These are phyloP conservation scores for Pseudozyma pruni DNA, from an alignment of 1,284 basidiomycete species.

Conservation along the genomic window DNA sequence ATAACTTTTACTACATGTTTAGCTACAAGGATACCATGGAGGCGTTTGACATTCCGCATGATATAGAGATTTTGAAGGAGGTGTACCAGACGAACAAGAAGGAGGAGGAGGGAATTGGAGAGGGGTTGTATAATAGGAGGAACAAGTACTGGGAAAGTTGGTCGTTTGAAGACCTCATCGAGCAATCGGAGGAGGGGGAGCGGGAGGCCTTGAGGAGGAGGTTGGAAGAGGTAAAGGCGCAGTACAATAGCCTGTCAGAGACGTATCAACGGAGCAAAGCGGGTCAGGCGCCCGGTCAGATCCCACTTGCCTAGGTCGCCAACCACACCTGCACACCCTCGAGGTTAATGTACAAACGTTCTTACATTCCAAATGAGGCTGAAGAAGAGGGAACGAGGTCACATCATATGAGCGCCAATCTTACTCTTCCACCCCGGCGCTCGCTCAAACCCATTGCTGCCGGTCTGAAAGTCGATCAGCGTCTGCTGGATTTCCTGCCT, in stretches of 20 bases:
- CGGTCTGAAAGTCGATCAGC: conserved; percentile 82
- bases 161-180: conserved; percentile 11
- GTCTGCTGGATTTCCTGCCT: conserved; percentile 84
- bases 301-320: conserved; percentile 16
- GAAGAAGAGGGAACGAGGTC: background rate
- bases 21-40: conserved; percentile 21
- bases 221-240: conserved; percentile 1
- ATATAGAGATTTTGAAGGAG: conserved; percentile 20
- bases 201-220: background rate
- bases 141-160: conserved; percentile 13
- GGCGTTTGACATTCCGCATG: conserved; percentile 20
- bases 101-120: background rate
- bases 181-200: background rate
- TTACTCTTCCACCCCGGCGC: conserved; percentile 86
- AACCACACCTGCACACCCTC: too few relatives aligned
- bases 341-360: too few relatives aligned
- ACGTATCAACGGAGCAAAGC: conserved; percentile 13
- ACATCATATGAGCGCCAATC: conserved; percentile 70
- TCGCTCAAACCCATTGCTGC: conserved; percentile 88
- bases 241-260: conserved; percentile 6
- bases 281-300: background rate
- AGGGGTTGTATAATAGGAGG: conserved; percentile 14
- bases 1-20: conserved; percentile 34
- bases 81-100: conserved; percentile 14
- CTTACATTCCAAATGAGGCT: too few relatives aligned